A percentile compares a stretch with the other conserved stretches of the same genome.
phyloP scores from a whole-genome alignment of 345 rosid species.

The Moringa oleifera region DNA sequence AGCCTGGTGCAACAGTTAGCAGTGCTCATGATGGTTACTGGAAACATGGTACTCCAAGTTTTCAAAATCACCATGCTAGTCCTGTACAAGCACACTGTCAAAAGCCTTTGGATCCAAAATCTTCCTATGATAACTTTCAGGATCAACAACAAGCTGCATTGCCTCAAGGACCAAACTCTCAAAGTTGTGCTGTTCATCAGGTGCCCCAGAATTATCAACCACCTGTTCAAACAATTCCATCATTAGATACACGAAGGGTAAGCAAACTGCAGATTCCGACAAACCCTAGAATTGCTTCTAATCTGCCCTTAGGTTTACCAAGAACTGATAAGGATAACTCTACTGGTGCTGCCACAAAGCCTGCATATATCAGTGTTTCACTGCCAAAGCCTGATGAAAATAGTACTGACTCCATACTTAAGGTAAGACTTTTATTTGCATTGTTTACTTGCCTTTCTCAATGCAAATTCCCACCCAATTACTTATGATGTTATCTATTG shows the following conservation, averaged over 20 bases:
- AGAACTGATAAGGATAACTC: slow-evolving; percentile 65
- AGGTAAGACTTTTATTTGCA: slow-evolving; percentile 42
- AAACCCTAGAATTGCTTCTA: slow-evolving; percentile 96
- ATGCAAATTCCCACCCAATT: too few species aligned
- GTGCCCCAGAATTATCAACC: slow-evolving; percentile 49
- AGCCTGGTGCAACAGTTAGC: slow-evolving; percentile 56
- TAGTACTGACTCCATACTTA: slow-evolving; percentile 56
- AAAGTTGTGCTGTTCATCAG: slow-evolving; percentile 47
- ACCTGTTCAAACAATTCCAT: slow-evolving; percentile 41
- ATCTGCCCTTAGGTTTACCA: slow-evolving; percentile 62
- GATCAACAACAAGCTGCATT: slow-evolving; percentile 56
- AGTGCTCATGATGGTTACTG: slow-evolving; percentile 69
- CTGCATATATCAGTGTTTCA: slow-evolving; percentile 80
- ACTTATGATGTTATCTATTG: too few species aligned
- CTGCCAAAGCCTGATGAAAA: slow-evolving; percentile 61
- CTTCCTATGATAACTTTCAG: slow-evolving; percentile 57
- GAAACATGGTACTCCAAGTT: slow-evolving; percentile 52
- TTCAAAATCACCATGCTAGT: slow-evolving; percentile 56
- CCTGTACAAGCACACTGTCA: slow-evolving; percentile 52
- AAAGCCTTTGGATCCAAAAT: slow-evolving; percentile 55
- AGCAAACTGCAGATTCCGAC: slow-evolving; percentile 92
- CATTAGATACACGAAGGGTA: slow-evolving; percentile 58
- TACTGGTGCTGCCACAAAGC: slow-evolving; percentile 43
- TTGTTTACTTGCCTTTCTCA: slow-evolving; percentile 8
- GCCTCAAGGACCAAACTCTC: slow-evolving; percentile 57